A percentile compares a stretch with the other conserved stretches of the same genome.
phyloP scores from a whole-genome alignment of 345 rosid genomes.

The Draba incana region DNA sequence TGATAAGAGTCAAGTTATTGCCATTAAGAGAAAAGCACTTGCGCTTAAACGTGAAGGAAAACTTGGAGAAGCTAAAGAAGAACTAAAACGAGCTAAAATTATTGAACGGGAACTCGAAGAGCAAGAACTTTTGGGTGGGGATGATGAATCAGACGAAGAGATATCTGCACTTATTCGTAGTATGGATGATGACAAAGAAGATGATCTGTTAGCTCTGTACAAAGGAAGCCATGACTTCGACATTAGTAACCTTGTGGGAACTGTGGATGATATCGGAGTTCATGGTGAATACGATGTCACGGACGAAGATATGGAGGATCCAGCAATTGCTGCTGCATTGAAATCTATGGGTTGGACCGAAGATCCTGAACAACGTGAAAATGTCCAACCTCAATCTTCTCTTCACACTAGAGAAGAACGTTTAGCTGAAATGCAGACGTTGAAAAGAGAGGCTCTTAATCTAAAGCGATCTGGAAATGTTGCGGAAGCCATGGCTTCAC shows the following conservation, averaged over 20 bases:
- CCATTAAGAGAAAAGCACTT: constrained; percentile 81
- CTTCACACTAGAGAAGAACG: constrained; percentile 49
- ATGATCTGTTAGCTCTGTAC: constrained; percentile 48
- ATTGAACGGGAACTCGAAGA: constrained; percentile 91
- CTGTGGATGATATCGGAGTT: constrained; percentile 53
- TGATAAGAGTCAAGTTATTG: constrained; percentile 64
- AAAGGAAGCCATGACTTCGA: constrained; percentile 47
- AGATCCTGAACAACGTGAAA: constrained; percentile 49
- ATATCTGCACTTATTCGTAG: constrained; percentile 63
- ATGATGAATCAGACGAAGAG: constrained; percentile 92
- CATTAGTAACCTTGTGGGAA: constrained; percentile 52
- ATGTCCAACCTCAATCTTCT: constrained; percentile 29
- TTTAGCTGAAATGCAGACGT: constrained; percentile 52
- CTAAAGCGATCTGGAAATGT: constrained; percentile 62
- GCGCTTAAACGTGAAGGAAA: constrained; percentile 87
- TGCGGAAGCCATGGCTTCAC: constrained; percentile 66
- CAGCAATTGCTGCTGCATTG: constrained; percentile 71
- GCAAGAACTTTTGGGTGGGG: constrained; percentile 73
- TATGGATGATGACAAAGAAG: constrained; percentile 64
- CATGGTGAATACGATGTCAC: constrained; percentile 76
- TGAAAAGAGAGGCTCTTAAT: constrained; percentile 70
- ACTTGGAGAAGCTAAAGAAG: constrained; percentile 96
- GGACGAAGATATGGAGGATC: constrained; percentile 83
- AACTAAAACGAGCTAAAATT: constrained; percentile 81
- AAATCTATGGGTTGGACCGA: constrained; percentile 84